These are phyloP conservation scores for Ceratocystis alfenasii DNA, from an alignment of 2,329 filamentous ascomycete species.

Conservation along the genomic window DNA sequence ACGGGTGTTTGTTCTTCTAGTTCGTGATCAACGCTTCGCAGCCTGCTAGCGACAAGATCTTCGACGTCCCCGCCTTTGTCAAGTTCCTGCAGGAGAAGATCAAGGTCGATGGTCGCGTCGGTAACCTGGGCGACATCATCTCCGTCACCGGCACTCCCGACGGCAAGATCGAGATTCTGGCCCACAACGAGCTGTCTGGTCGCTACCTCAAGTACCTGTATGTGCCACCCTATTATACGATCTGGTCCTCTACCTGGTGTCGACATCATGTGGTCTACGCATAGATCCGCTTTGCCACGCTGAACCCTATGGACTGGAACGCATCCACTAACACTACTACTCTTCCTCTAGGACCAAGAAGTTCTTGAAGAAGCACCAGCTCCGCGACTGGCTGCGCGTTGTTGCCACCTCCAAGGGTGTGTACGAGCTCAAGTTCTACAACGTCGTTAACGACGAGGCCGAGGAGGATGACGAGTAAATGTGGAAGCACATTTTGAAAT, in stretches of 20 bases:
- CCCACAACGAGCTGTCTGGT: slow-evolving; percentile 95
- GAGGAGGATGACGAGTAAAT: slow-evolving; percentile 98
- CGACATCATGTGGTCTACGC: neutral
- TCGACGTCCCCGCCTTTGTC: slow-evolving; percentile 96
- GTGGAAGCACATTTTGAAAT: slow-evolving; percentile 18
- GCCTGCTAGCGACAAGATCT: slow-evolving; percentile 99
- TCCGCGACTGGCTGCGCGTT: slow-evolving; percentile 98
- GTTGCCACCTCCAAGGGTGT: slow-evolving; percentile 96
- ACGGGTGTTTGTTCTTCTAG: slow-evolving; percentile 35
- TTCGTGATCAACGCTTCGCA: slow-evolving; percentile 99
- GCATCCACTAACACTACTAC: neutral
- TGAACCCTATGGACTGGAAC: neutral
- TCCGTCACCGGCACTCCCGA: slow-evolving; percentile 83
- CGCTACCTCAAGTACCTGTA: slow-evolving; percentile 99
- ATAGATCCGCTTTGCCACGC: neutral
- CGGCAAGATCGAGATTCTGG: slow-evolving; percentile 95
- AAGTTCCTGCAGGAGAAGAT: slow-evolving; percentile 99
- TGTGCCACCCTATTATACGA: slow-evolving; percentile 31
- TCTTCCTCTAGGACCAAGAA: slow-evolving; percentile 77
- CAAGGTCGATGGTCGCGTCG: slow-evolving; percentile 97
- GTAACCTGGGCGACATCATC: slow-evolving; percentile 92
- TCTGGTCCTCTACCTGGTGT: slow-evolving; percentile 24
- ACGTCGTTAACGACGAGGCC: slow-evolving; percentile 95
- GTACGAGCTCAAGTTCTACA: slow-evolving; percentile 99
- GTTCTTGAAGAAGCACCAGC: slow-evolving; percentile 99